phyloP scores from a whole-genome alignment of 2,329 filamentous ascomycete genomes.

The Pyrenochaeta sp. region DNA sequence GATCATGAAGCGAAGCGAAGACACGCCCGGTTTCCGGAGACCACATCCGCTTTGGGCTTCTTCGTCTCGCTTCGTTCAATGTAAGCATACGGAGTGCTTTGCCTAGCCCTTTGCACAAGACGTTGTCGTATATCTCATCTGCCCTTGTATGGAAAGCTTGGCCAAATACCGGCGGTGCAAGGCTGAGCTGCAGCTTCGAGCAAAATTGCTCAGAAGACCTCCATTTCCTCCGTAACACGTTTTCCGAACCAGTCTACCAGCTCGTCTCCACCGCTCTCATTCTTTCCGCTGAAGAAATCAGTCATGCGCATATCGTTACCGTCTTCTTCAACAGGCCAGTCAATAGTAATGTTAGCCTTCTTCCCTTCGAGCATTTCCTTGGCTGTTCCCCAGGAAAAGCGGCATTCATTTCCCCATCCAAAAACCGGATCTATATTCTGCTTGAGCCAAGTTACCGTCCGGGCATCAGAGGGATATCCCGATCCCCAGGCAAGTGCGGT shows the following conservation, averaged over 20 bases:
- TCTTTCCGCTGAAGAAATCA: slow-evolving; percentile 70
- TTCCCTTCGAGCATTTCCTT: slow-evolving; percentile 92
- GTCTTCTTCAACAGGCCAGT: slow-evolving; percentile 84
- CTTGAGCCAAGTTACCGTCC: slow-evolving; percentile 82
- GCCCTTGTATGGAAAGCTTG: neutral
- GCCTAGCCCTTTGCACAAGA: neutral
- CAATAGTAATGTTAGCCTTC: slow-evolving; percentile 71
- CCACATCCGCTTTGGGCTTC: slow-evolving; percentile 4
- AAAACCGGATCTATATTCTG: slow-evolving; percentile 90
- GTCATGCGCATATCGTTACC: slow-evolving; percentile 72
- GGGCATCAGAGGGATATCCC: slow-evolving; percentile 88
- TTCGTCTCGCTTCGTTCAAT: neutral
- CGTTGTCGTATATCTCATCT: neutral
- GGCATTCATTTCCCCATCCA: slow-evolving; percentile 91
- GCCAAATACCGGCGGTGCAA: neutral
- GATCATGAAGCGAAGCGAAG: slow-evolving; percentile 10
- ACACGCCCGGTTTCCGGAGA: slow-evolving; percentile 16
- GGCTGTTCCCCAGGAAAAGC: slow-evolving; percentile 94
- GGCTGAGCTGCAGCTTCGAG: neutral
- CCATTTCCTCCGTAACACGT: slow-evolving; percentile 72
- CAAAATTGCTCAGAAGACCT: slow-evolving; percentile 66
- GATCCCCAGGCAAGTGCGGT: slow-evolving; percentile 75
- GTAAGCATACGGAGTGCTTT: neutral
- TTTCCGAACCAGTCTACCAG: slow-evolving; percentile 84
- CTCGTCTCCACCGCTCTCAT: slow-evolving; percentile 66